phyloP scores from a whole-genome alignment of 495 filamentous ascomycete genomes.

The Antarctomyces pellizariae region DNA sequence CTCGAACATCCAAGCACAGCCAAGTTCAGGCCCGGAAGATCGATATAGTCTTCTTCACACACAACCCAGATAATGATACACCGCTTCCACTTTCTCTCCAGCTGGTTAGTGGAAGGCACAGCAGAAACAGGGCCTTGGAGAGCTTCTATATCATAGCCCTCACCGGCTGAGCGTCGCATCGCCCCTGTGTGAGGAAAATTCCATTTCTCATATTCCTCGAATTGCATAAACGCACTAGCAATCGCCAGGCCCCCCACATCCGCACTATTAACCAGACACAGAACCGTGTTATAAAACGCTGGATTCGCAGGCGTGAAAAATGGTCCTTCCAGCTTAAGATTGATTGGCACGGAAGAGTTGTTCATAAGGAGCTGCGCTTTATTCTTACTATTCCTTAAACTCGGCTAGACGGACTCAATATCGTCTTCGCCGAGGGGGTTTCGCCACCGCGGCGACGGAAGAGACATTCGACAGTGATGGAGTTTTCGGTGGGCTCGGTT shows the following conservation, averaged over 20 bases:
- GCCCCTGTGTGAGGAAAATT: not conserved
- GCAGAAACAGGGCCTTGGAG: no score
- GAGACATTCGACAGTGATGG: constrained; percentile 13
- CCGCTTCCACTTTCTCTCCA: constrained; percentile 7
- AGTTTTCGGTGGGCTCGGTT: not conserved
- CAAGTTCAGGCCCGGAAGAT: constrained; percentile 6
- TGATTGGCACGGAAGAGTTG: not conserved
- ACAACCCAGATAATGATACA: constrained; percentile 14
- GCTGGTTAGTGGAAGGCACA: no score
- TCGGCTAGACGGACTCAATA: no score
- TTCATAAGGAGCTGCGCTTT: not conserved
- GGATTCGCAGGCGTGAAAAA: constrained; percentile 16
- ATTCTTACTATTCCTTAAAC: no score
- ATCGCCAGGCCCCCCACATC: constrained; percentile 15
- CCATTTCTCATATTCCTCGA: constrained; percentile 1
- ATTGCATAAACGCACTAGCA: constrained; percentile 9
- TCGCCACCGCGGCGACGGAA: constrained; percentile 10
- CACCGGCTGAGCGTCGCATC: no score
- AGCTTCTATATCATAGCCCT: no score
- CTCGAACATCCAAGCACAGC: constrained; percentile 4
- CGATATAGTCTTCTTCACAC: constrained; percentile 9
- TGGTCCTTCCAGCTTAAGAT: constrained; percentile 15
- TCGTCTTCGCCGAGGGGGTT: constrained; percentile 3
- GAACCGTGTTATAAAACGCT: constrained; percentile 10
- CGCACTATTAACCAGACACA: constrained; percentile 15